Percentiles rank a stretch among this genome's conserved stretches.
Conservation (phyloP, 192 early-diverging fungal genomes). For the Phlyctochytrium planicorne region DNA sequence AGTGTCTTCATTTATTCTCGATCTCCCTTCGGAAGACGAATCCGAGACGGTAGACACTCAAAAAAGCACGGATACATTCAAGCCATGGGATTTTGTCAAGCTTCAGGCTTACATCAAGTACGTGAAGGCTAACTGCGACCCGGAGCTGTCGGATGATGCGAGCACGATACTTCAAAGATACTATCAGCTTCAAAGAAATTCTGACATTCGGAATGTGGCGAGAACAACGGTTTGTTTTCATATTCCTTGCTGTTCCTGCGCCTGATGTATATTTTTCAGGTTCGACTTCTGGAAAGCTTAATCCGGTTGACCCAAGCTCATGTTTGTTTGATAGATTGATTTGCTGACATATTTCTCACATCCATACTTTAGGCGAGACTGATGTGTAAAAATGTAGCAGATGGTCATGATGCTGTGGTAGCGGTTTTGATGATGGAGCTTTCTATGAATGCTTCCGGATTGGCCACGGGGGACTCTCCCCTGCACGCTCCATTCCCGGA, state of each 20-base stretch:
- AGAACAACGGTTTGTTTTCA: constrained; percentile 67
- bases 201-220: constrained; percentile 64
- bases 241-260: background rate
- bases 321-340: constrained; percentile 15
- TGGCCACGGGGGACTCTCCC: constrained; percentile 47
- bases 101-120: constrained; percentile 69
- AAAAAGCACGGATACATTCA: too few species aligned
- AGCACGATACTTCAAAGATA: constrained; percentile 64
- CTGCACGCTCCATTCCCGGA: constrained; percentile 63
- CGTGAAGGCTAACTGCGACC: constrained; percentile 55
- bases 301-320: constrained; percentile 51
- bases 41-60: background rate
- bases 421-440: constrained; percentile 62
- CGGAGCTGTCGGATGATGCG: constrained; percentile 57
- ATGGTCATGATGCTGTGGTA: constrained; percentile 59
- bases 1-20: constrained; percentile 47
- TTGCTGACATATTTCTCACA: constrained; percentile 15
- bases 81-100: constrained; percentile 60
- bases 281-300: constrained; percentile 50
- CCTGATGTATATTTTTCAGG: too few species aligned
- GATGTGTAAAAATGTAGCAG: constrained; percentile 62
- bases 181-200: constrained; percentile 69
- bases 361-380: constrained; percentile 29
- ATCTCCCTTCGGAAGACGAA: constrained; percentile 14
- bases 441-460: constrained; percentile 57